Conservation (phyloP, 495 filamentous ascomycete species). For the Jackrogersella minutella region DNA sequence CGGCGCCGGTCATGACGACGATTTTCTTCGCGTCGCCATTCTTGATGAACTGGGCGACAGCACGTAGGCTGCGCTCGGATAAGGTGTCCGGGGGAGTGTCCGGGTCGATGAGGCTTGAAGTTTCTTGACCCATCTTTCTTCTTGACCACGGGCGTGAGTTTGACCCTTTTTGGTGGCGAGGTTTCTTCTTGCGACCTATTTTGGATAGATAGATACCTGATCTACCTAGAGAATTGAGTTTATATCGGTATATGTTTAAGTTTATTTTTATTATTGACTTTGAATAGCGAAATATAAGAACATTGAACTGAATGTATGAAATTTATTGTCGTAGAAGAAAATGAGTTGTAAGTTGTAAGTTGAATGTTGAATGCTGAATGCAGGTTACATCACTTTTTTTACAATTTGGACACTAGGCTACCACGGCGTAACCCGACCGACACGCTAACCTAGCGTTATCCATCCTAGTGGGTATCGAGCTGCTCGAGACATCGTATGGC, state of each 20-base stretch:
- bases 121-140: conserved; percentile 56
- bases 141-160: conserved; percentile 37
- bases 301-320: too few relatives aligned
- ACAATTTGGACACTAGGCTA: too few relatives aligned
- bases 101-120: conserved; percentile 65
- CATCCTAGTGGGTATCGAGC: background rate
- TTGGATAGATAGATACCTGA: conserved; percentile 1
- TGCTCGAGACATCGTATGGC: conserved; percentile 7
- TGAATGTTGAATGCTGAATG: background rate
- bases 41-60: conserved; percentile 78
- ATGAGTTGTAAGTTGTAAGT: background rate
- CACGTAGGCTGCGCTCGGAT: conserved; percentile 69
- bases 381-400: conserved; percentile 12
- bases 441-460: conserved; percentile 5
- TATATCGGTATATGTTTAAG: background rate
- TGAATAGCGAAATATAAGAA: too few relatives aligned
- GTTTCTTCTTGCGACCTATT: conserved; percentile 44
- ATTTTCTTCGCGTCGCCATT: conserved; percentile 70
- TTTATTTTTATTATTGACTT: too few relatives aligned
- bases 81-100: conserved; percentile 70
- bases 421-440: conserved; percentile 3
- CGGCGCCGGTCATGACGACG: conserved; percentile 80
- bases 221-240: background rate
- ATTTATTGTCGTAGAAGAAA: background rate
- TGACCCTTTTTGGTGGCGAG: conserved; percentile 43